Conservation (phyloP, 1,139 yeast species). For the Sugiyamaella sp. region DNA sequence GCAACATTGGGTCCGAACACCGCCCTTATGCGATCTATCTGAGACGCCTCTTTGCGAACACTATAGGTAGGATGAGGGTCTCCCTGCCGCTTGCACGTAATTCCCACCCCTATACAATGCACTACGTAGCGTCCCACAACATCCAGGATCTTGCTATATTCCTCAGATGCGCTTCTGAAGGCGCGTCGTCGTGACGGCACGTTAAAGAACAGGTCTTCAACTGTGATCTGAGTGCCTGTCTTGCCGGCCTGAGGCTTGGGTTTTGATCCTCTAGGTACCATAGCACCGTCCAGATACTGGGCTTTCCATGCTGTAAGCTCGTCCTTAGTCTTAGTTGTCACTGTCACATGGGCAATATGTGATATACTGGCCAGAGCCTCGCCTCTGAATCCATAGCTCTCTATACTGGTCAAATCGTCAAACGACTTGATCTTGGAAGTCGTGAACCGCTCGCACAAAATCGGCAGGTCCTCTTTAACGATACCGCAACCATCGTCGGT, state of each 20-base stretch:
- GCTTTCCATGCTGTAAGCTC: slow-evolving; percentile 69
- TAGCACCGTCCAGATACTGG: slow-evolving; percentile 63
- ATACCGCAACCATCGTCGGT: slow-evolving; percentile 83
- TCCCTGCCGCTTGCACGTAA: slow-evolving; percentile 78
- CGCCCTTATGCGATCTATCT: slow-evolving; percentile 66
- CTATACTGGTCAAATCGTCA: slow-evolving; percentile 54
- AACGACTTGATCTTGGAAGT: slow-evolving; percentile 66
- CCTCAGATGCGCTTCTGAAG: slow-evolving; percentile 61
- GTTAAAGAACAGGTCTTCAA: slow-evolving; percentile 89
- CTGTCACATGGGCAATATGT: slow-evolving; percentile 65
- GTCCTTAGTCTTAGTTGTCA: slow-evolving; percentile 67
- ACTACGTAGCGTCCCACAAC: slow-evolving; percentile 84
- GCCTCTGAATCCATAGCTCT: slow-evolving; percentile 80
- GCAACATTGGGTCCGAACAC: slow-evolving; percentile 77
- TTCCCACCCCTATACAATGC: slow-evolving; percentile 69
- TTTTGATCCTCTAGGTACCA: slow-evolving; percentile 45
- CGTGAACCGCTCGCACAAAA: slow-evolving; percentile 66
- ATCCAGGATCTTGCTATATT: slow-evolving; percentile 74
- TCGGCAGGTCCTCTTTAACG: slow-evolving; percentile 53
- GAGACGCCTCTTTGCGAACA: slow-evolving; percentile 29
- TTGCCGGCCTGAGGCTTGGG: slow-evolving; percentile 86
- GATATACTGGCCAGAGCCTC: slow-evolving; percentile 77
- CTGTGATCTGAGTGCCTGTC: slow-evolving; percentile 80
- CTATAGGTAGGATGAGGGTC: slow-evolving; percentile 45
- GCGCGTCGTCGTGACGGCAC: slow-evolving; percentile 77